A percentile compares a stretch with the other conserved stretches of the same genome.
These are phyloP conservation scores for Fonsecaea pugnacius DNA, from an alignment of 2,329 filamentous ascomycete genomes.

Conservation along the genomic window DNA sequence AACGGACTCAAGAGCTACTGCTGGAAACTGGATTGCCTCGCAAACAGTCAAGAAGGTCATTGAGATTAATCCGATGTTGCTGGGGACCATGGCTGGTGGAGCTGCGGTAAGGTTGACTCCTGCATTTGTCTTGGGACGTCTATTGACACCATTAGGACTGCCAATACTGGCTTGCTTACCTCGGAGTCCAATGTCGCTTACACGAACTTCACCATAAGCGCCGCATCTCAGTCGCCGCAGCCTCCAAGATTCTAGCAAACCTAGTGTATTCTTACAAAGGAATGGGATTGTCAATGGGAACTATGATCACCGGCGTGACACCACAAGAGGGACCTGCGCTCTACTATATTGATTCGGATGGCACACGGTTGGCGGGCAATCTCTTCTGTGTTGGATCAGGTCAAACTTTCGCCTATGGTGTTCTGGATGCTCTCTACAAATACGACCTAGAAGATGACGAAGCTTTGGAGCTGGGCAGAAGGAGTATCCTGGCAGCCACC, in stretches of 20 bases:
- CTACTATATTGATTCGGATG: conserved; percentile 99
- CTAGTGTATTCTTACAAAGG: conserved; percentile 98
- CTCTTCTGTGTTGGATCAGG: conserved; percentile 97
- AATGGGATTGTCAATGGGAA: conserved; percentile 98
- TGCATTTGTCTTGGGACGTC: not conserved
- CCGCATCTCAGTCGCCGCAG: conserved; percentile 94
- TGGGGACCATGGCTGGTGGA: conserved; percentile 98
- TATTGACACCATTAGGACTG: conserved; percentile 68
- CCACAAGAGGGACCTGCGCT: conserved; percentile 93
- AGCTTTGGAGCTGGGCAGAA: conserved; percentile 84
- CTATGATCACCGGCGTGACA: conserved; percentile 98
- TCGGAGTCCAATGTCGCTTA: conserved; percentile 98
- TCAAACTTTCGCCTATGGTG: conserved; percentile 98
- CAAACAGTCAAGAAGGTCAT: conserved; percentile 99
- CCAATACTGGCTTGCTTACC: conserved; percentile 99
- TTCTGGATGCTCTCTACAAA: conserved; percentile 91
- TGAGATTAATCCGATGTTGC: conserved; percentile 90
- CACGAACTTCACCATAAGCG: conserved; percentile 99
- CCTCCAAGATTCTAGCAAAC: conserved; percentile 98
- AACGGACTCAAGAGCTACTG: conserved; percentile 94
- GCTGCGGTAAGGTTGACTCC: conserved; percentile 68
- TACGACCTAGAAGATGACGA: conserved; percentile 88
- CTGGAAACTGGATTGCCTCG: conserved; percentile 98
- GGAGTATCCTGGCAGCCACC: conserved; percentile 93
- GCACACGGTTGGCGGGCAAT: conserved; percentile 88